Percentiles rank a stretch among this genome's conserved stretches.
These are phyloP conservation scores for Neodidymelliopsis sp. DNA, from an alignment of 2,329 filamentous ascomycete species.

Conservation along the genomic window DNA sequence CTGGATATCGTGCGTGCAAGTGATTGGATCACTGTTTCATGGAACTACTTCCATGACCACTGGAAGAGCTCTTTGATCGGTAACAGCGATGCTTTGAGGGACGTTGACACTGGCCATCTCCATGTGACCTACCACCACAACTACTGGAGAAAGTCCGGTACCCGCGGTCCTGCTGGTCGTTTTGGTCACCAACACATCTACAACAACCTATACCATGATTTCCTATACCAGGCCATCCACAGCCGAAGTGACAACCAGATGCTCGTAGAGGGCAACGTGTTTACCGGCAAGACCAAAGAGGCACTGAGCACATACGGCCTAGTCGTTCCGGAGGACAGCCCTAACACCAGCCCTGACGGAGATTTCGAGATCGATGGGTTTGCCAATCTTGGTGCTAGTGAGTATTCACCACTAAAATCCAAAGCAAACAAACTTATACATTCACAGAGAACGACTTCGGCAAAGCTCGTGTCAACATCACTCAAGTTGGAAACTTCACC, in stretches of 20 bases:
- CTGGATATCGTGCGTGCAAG: constrained; percentile 68
- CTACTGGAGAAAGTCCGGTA: constrained; percentile 70
- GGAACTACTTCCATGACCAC: constrained; percentile 64
- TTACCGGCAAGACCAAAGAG: constrained; percentile 57
- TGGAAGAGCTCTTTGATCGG: constrained; percentile 69
- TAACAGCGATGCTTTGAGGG: constrained; percentile 64
- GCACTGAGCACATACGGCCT: constrained; percentile 63
- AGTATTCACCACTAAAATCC: constrained; percentile 29
- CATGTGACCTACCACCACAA: constrained; percentile 73
- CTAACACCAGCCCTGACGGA: constrained; percentile 62
- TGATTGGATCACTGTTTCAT: constrained; percentile 67
- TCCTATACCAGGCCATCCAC: constrained; percentile 52
- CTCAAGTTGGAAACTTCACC: constrained; percentile 59
- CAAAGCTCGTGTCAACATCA: constrained; percentile 59
- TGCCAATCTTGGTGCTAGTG: constrained; percentile 62
- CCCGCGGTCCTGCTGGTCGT: constrained; percentile 67
- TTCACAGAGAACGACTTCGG: constrained; percentile 58
- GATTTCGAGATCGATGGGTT: constrained; percentile 64
- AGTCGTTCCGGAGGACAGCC: constrained; percentile 63
- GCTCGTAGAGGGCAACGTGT: constrained; percentile 57
- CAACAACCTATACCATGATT: constrained; percentile 58
- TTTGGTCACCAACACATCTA: constrained; percentile 72
- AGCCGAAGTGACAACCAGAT: constrained; percentile 55
- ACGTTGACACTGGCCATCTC: constrained; percentile 67
- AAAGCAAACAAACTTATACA: constrained; percentile 8